Percentiles rank a stretch among this genome's conserved stretches.
These are phyloP conservation scores for Symbiotaphrina buchneri DNA, from an alignment of 495 filamentous ascomycete genomes.

Conservation along the genomic window DNA sequence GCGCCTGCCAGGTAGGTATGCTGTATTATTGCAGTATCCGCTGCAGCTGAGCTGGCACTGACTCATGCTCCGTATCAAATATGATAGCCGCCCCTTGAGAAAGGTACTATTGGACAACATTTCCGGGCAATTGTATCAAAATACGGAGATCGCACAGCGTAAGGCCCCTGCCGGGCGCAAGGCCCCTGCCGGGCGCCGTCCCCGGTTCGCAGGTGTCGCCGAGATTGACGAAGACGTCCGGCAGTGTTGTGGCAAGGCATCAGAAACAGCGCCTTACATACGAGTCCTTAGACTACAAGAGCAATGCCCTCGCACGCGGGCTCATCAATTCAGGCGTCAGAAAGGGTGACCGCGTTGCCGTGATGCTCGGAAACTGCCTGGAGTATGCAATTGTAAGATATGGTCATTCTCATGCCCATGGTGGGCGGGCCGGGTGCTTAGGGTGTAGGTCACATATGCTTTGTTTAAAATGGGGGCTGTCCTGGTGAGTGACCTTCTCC, in stretches of 20 bases:
- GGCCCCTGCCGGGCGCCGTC: slow-evolving; percentile 14
- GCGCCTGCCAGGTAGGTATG: too few species aligned
- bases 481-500: slow-evolving; percentile 35
- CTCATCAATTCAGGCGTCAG: slow-evolving; percentile 49
- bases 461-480: slow-evolving; percentile 85
- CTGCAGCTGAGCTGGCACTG: too few species aligned
- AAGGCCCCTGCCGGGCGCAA: too few species aligned
- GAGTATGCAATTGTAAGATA: slow-evolving; percentile 55
- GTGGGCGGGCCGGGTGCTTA: slow-evolving; percentile 6
- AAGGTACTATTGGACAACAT: slow-evolving; percentile 61
- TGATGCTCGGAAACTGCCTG: slow-evolving; percentile 65
- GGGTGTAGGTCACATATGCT: slow-evolving; percentile 46
- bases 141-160: slow-evolving; percentile 61
- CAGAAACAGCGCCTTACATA: slow-evolving; percentile 48
- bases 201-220: background rate
- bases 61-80: background rate
- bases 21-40: too few species aligned
- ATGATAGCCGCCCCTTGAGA: slow-evolving; percentile 43
- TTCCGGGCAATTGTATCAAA: slow-evolving; percentile 46
- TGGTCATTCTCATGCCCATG: background rate
- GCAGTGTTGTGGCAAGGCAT: slow-evolving; percentile 41
- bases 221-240: background rate
- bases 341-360: slow-evolving; percentile 71
- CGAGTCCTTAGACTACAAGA: slow-evolving; percentile 44
- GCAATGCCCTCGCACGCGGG: slow-evolving; percentile 56